Evolutionary conservation across 257 asterid genomes (phyloP).

Genomic region (Coffea eugenioides): DNA sequence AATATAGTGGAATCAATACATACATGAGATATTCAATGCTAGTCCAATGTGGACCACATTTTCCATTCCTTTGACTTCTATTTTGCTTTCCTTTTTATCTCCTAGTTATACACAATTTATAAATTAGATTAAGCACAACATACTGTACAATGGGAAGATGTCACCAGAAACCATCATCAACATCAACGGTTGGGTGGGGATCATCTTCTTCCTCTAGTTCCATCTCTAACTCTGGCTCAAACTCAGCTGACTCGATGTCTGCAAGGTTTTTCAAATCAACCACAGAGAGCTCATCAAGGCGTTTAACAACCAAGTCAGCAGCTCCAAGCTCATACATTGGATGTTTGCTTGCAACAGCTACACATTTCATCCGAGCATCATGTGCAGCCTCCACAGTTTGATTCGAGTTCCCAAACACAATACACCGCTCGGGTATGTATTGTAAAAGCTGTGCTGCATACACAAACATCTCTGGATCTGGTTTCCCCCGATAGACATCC

Average conservation of each 20-base stretch:
- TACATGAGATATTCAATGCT: background rate
- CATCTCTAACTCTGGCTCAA: slow-evolving; percentile 83
- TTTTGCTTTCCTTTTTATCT: slow-evolving; percentile 21
- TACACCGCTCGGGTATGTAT: slow-evolving; percentile 79
- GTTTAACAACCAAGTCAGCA: slow-evolving; percentile 77
- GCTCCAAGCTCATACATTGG: slow-evolving; percentile 87
- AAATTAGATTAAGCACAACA: slow-evolving; percentile 25
- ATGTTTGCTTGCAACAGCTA: slow-evolving; percentile 90
- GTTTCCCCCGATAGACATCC: slow-evolving; percentile 89
- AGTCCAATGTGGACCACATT: slow-evolving; percentile 24
- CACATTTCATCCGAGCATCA: slow-evolving; percentile 94
- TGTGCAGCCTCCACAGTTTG: slow-evolving; percentile 94
- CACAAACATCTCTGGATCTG: slow-evolving; percentile 93
- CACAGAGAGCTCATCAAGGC: slow-evolving; percentile 79
- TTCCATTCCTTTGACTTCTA: background rate
- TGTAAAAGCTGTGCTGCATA: slow-evolving; percentile 83
- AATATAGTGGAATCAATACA: slow-evolving; percentile 5
- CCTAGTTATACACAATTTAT: slow-evolving; percentile 26
- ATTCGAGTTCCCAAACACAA: slow-evolving; percentile 92
- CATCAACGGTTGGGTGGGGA: slow-evolving; percentile 41
- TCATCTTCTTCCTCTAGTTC: slow-evolving; percentile 65
- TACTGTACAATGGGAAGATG: slow-evolving; percentile 46
- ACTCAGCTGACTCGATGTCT: slow-evolving; percentile 67
- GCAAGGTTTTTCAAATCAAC: slow-evolving; percentile 88
- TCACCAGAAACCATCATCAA: slow-evolving; percentile 74